Conservation (phyloP, 495 filamentous ascomycete genomes). For the Penicillium roqueforti region DNA sequence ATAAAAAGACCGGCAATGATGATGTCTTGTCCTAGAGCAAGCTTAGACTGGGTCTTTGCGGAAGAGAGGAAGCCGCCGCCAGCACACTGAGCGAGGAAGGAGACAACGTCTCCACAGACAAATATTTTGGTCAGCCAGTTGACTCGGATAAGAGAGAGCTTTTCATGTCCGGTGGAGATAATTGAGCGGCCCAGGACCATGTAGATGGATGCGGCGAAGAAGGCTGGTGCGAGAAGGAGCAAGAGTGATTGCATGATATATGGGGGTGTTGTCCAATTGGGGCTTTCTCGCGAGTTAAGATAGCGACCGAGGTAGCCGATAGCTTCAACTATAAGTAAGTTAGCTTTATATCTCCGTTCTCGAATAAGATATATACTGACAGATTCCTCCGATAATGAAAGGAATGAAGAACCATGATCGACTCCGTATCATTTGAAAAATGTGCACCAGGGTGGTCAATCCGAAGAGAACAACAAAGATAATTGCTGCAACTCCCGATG, state of each 20-base stretch:
- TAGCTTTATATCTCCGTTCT: neutral
- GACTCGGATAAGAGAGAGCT: slow-evolving; percentile 25
- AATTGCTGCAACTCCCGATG: slow-evolving; percentile 11
- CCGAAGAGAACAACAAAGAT: slow-evolving; percentile 11
- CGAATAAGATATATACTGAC: slow-evolving; percentile 29
- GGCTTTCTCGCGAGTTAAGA: slow-evolving; percentile 19
- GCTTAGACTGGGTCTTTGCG: slow-evolving; percentile 17
- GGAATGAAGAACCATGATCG: slow-evolving; percentile 46
- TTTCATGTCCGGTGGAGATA: slow-evolving; percentile 22
- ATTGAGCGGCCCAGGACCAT: slow-evolving; percentile 51
- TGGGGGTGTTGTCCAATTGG: slow-evolving; percentile 19
- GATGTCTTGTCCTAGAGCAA: slow-evolving; percentile 37
- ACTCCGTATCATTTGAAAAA: slow-evolving; percentile 29
- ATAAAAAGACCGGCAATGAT: slow-evolving; percentile 40
- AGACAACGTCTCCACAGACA: slow-evolving; percentile 27
- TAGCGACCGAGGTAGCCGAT: slow-evolving; percentile 27
- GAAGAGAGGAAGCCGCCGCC: slow-evolving; percentile 21
- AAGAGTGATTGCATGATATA: slow-evolving; percentile 42
- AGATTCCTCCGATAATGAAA: slow-evolving; percentile 46
- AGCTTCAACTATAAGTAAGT: slow-evolving; percentile 20
- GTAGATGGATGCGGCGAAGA: slow-evolving; percentile 52
- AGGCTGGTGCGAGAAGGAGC: slow-evolving; percentile 43
- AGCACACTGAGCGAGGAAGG: slow-evolving; percentile 21
- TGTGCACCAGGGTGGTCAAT: slow-evolving; percentile 30
- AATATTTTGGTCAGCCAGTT: slow-evolving; percentile 27